Evolutionary conservation across 495 filamentous ascomycete species (phyloP).

Genomic region (Aspergillus campestris): DNA sequence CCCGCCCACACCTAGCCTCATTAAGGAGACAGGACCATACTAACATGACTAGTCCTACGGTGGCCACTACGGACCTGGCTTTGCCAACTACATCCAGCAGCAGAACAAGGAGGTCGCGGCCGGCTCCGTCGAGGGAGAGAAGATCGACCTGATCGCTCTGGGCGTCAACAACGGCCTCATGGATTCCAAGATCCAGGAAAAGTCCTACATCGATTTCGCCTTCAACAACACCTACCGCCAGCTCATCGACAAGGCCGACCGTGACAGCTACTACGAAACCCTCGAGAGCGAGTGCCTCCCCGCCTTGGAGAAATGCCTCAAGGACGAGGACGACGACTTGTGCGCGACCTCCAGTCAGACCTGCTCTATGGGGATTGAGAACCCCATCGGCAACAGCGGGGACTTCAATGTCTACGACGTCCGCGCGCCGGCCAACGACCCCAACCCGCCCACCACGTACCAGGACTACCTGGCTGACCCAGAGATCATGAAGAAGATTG

Average conservation of each 20-base stretch:
- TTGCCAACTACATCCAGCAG: slow-evolving; percentile 41
- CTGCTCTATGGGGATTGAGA: slow-evolving; percentile 39
- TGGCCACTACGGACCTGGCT: slow-evolving; percentile 47
- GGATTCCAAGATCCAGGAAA: slow-evolving; percentile 40
- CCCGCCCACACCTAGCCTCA: too few species aligned
- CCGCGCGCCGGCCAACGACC: slow-evolving; percentile 33
- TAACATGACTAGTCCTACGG: slow-evolving; percentile 39
- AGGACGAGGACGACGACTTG: slow-evolving; percentile 24
- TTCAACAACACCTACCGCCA: slow-evolving; percentile 45
- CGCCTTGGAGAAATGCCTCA: slow-evolving; percentile 26
- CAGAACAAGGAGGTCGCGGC: slow-evolving; percentile 40
- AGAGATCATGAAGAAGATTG: slow-evolving; percentile 40
- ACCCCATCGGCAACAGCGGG: slow-evolving; percentile 18
- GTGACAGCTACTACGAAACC: slow-evolving; percentile 25
- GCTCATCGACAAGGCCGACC: slow-evolving; percentile 36
- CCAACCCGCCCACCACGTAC: slow-evolving; percentile 42
- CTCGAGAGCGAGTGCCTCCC: slow-evolving; percentile 37
- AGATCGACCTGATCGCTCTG: slow-evolving; percentile 45
- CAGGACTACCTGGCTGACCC: slow-evolving; percentile 30
- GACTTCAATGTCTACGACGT: slow-evolving; percentile 47
- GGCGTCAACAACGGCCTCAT: slow-evolving; percentile 53
- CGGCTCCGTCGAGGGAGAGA: slow-evolving; percentile 33
- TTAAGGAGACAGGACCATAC: neutral
- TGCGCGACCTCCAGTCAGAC: slow-evolving; percentile 35
- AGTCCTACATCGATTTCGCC: slow-evolving; percentile 42